Evolutionary conservation across 345 rosid genomes (phyloP).

Genomic region (Lepidium aucheri): DNA sequence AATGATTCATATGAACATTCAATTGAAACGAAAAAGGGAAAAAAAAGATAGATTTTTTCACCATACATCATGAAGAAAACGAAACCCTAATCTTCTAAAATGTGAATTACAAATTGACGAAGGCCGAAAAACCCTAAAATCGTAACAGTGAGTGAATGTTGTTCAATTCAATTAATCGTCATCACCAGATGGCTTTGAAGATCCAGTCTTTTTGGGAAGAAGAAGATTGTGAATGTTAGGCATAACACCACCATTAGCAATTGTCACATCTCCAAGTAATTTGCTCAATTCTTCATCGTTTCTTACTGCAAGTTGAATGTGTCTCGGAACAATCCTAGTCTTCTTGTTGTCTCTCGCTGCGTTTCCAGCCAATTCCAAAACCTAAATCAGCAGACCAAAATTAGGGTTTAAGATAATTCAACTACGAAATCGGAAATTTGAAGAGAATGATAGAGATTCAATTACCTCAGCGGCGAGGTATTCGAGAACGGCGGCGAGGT

Average conservation of each 20-base stretch:
- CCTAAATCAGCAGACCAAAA: slow-evolving; percentile 27
- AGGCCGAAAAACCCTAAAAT: background rate
- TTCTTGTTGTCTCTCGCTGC: slow-evolving; percentile 92
- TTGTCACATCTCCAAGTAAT: slow-evolving; percentile 80
- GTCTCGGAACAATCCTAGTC: slow-evolving; percentile 81
- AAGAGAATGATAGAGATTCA: background rate
- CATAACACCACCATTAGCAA: slow-evolving; percentile 91
- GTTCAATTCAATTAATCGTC: slow-evolving; percentile 32
- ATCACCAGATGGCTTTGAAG: slow-evolving; percentile 37
- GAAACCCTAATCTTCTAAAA: background rate
- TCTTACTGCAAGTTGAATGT: slow-evolving; percentile 77
- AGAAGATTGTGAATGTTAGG: slow-evolving; percentile 88
- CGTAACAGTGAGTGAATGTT: background rate
- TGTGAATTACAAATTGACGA: background rate
- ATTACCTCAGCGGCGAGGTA: slow-evolving; percentile 90
- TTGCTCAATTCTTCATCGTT: slow-evolving; percentile 90
- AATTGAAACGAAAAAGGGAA: background rate
- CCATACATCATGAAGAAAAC: background rate
- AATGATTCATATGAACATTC: slow-evolving; percentile 19
- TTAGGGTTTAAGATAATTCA: background rate
- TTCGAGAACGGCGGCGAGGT: slow-evolving; percentile 92
- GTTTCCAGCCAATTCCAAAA: slow-evolving; percentile 81
- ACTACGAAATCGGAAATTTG: background rate
- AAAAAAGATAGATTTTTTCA: background rate
- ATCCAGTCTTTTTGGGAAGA: slow-evolving; percentile 76